Percentiles rank a stretch among this genome's conserved stretches.
Evolutionary conservation across 2,329 filamentous ascomycete genomes (phyloP).

Genomic region (Ascomycota sp.): DNA sequence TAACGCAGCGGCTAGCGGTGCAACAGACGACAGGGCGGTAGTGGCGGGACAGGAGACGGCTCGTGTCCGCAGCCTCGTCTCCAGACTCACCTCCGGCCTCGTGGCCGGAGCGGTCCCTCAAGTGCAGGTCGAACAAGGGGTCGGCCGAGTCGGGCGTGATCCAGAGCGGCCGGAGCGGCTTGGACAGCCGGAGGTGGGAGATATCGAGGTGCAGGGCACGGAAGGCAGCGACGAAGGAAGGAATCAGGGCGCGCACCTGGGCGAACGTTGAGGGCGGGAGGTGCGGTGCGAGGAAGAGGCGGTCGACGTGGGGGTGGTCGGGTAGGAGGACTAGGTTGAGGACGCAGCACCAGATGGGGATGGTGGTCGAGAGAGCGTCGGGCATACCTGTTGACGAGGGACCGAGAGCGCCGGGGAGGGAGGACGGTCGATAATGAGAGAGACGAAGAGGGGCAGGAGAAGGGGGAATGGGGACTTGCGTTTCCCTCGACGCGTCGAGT

Average conservation of each 20-base stretch:
- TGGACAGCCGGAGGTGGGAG: constrained; percentile 31
- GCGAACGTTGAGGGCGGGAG: constrained; percentile 52
- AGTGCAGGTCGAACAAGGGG: constrained; percentile 27
- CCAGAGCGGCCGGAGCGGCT: constrained; percentile 64
- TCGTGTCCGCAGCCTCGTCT: too few species aligned
- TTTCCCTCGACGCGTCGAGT: constrained; percentile 84
- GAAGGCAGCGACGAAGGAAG: constrained; percentile 30
- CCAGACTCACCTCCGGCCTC: too few species aligned
- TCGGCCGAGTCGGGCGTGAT: constrained; percentile 45
- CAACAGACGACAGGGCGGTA: constrained; percentile 65
- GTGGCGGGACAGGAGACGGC: too few species aligned
- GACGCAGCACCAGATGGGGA: constrained; percentile 85
- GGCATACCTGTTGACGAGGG: constrained; percentile 63
- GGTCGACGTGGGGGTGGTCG: constrained; percentile 20
- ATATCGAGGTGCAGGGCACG: constrained; percentile 34
- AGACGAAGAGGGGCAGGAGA: not conserved
- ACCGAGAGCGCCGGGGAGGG: too few species aligned
- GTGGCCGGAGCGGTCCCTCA: too few species aligned
- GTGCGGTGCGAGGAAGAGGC: constrained; percentile 50
- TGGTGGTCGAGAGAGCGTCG: constrained; percentile 80
- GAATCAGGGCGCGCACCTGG: constrained; percentile 48
- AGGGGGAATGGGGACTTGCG: constrained; percentile 21
- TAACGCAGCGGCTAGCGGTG: constrained; percentile 62
- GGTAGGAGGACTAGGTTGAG: constrained; percentile 66
- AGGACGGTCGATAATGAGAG: not conserved